Evolutionary conservation across 2,329 filamentous ascomycete genomes (phyloP).

Genomic region (Exophiala aquamarina): DNA sequence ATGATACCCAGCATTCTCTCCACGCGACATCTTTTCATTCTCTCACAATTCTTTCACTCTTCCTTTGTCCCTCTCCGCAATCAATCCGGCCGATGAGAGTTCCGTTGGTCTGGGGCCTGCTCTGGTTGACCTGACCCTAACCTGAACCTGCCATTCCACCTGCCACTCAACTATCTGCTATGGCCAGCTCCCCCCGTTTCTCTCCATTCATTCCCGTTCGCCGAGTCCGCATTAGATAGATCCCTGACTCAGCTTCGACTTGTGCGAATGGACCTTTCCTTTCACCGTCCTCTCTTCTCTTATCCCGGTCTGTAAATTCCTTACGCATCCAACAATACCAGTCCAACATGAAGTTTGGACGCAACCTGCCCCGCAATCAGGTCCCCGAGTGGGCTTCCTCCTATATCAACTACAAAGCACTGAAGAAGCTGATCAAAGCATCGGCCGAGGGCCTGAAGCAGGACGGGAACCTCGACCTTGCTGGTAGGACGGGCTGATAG

Average conservation of each 20-base stretch:
- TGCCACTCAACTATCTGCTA: slow-evolving; percentile 7
- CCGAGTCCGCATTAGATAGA: slow-evolving; percentile 26
- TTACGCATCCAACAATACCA: no score
- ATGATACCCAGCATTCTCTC: slow-evolving; percentile 2
- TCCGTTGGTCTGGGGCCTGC: neutral
- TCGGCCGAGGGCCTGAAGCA: slow-evolving; percentile 66
- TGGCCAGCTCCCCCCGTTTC: slow-evolving; percentile 19
- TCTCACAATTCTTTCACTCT: neutral
- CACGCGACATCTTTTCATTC: neutral
- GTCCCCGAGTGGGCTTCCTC: slow-evolving; percentile 51
- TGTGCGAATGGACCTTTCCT: slow-evolving; percentile 4
- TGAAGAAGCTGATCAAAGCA: slow-evolving; percentile 92
- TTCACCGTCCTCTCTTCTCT: neutral
- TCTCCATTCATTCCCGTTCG: slow-evolving; percentile 22
- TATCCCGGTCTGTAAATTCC: neutral
- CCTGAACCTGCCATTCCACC: neutral
- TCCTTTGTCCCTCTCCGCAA: neutral
- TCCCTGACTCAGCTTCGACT: slow-evolving; percentile 11
- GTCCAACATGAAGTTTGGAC: slow-evolving; percentile 49
- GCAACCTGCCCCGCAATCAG: slow-evolving; percentile 49
- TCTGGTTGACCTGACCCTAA: neutral
- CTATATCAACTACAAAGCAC: slow-evolving; percentile 53
- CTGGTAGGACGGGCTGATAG: no score
- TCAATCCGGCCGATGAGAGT: neutral
- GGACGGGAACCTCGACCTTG: slow-evolving; percentile 79